Conservation (phyloP, 176 grass and related monocot species). For the Echinochloa phyllopogon region DNA sequence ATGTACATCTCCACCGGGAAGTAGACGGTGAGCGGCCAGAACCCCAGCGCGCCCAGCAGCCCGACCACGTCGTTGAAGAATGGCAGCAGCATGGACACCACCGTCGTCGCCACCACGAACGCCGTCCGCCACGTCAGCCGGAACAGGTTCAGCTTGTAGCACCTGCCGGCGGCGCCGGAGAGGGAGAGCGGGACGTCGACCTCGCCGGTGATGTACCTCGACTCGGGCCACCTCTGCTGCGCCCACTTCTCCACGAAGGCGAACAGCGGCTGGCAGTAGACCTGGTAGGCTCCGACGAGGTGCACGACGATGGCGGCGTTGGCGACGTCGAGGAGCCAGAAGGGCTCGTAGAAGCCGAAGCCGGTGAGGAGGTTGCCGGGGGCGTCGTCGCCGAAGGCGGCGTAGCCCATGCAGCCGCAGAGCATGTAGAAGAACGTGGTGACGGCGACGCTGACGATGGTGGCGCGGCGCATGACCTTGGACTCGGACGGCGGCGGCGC, state of each 20-base stretch:
- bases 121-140: constrained; percentile 75
- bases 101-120: constrained; percentile 79
- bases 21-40: constrained; percentile 78
- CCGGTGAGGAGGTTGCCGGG: constrained; percentile 72
- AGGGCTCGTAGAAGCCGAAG: constrained; percentile 77
- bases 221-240: constrained; percentile 65
- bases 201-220: constrained; percentile 48
- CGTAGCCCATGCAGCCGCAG: constrained; percentile 65
- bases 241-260: constrained; percentile 96
- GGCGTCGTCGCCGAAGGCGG: constrained; percentile 55
- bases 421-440: constrained; percentile 83
- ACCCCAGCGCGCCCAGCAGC: constrained; percentile 72
- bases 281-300: constrained; percentile 80
- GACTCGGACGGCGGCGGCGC: constrained; percentile 63
- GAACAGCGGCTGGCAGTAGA: constrained; percentile 94
- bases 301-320: constrained; percentile 72
- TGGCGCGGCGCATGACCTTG: constrained; percentile 69
- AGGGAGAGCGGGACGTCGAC: constrained; percentile 55
- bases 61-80: constrained; percentile 98
- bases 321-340: constrained; percentile 78
- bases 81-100: constrained; percentile 90
- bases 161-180: background rate
- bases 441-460: constrained; percentile 52
- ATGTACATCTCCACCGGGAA: constrained; percentile 84
- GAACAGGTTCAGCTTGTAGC: constrained; percentile 76